phyloP scores from a whole-genome alignment of 495 filamentous ascomycete species.

The Penicillium argentinense region DNA sequence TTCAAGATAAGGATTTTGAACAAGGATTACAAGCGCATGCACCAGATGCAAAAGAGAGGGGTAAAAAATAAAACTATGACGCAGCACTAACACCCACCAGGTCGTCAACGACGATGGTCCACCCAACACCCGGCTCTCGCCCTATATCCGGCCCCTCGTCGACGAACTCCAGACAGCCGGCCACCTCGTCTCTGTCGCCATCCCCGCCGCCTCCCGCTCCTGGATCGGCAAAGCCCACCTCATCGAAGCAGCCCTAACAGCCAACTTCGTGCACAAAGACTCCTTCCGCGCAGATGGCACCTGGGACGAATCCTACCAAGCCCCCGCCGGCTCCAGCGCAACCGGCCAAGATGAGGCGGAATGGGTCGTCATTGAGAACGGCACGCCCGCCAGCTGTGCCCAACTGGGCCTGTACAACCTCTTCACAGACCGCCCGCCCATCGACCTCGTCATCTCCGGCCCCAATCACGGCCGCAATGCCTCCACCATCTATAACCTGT shows the following conservation, averaged over 20 bases:
- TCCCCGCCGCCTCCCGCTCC: slow-evolving; percentile 86
- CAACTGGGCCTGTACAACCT: slow-evolving; percentile 89
- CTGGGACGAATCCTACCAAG: slow-evolving; percentile 28
- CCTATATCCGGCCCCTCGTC: slow-evolving; percentile 86
- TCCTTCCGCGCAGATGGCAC: slow-evolving; percentile 56
- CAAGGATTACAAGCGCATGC: too few relatives aligned
- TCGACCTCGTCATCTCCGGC: slow-evolving; percentile 86
- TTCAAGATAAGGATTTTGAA: too few relatives aligned
- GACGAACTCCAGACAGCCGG: slow-evolving; percentile 72
- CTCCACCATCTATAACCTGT: slow-evolving; percentile 86
- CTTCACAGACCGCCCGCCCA: slow-evolving; percentile 67
- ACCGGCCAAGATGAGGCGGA: slow-evolving; percentile 19
- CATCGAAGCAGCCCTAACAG: slow-evolving; percentile 78
- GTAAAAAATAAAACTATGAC: neutral
- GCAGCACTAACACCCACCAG: slow-evolving; percentile 34
- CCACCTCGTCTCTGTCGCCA: slow-evolving; percentile 84
- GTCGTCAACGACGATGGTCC: slow-evolving; percentile 94
- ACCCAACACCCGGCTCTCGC: slow-evolving; percentile 79
- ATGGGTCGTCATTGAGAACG: slow-evolving; percentile 86
- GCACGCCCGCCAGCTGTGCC: slow-evolving; percentile 81
- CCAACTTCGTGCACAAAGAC: slow-evolving; percentile 74
- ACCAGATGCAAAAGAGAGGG: neutral
- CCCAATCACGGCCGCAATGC: slow-evolving; percentile 96
- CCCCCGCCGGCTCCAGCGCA: slow-evolving; percentile 47
- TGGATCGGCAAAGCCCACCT: slow-evolving; percentile 99